Conservation (phyloP, 176 grass and related monocot genomes). For the Oryza rufipogon region DNA sequence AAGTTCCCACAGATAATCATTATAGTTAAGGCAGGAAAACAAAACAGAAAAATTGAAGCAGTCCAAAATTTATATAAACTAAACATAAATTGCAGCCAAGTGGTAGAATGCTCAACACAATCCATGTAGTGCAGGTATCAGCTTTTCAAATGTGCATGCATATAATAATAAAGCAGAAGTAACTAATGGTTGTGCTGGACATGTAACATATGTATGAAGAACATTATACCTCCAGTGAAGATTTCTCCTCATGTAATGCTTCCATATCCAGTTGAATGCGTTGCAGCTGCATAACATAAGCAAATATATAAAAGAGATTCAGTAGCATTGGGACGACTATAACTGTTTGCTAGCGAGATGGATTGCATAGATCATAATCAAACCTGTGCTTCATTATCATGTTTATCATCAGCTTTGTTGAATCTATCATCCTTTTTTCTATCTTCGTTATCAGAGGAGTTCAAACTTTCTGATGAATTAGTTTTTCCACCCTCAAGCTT, state of each 20-base stretch:
- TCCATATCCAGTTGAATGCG: conserved; percentile 70
- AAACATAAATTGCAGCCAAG: conserved; percentile 19
- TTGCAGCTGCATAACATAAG: conserved; percentile 52
- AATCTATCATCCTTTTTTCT: conserved; percentile 49
- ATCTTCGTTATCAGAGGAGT: conserved; percentile 58
- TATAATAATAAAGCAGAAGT: conserved; percentile 6
- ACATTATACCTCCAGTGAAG: conserved; percentile 59
- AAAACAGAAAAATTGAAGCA: not conserved
- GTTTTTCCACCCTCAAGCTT: conserved; percentile 58
- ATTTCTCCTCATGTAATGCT: conserved; percentile 70
- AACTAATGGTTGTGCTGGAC: not conserved
- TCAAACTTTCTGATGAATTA: conserved; percentile 62
- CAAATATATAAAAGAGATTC: conserved; percentile 31
- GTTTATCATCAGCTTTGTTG: conserved; percentile 61
- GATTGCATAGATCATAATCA: conserved; percentile 10
- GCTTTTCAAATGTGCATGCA: not conserved
- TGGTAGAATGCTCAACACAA: not conserved
- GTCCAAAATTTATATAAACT: conserved; percentile 13
- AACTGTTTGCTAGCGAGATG: conserved; percentile 21
- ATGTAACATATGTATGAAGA: not conserved
- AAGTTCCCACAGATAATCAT: not conserved
- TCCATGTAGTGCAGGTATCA: not conserved
- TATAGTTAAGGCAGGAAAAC: conserved; percentile 7
- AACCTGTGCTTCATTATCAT: conserved; percentile 60
- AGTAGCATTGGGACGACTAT: conserved; percentile 4